Evolutionary conservation across 257 asterid genomes (phyloP).

Genomic region (Euphrasia confusa): DNA sequence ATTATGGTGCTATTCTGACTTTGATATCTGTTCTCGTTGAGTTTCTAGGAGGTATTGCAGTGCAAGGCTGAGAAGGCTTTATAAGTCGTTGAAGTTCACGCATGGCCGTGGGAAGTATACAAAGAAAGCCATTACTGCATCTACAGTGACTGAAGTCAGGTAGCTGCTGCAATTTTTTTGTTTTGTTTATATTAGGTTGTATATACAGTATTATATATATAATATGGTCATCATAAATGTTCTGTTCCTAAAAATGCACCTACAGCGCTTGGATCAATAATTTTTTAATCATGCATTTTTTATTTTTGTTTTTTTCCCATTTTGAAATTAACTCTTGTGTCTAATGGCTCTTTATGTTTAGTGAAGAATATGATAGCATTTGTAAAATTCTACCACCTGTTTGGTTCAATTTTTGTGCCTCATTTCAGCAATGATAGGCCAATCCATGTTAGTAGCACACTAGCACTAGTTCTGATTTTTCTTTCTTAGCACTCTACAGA

Average conservation of each 20-base stretch:
- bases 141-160: slow-evolving; percentile 91
- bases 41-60: slow-evolving; percentile 83
- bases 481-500: no score
- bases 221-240: background rate
- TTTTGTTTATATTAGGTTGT: background rate
- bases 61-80: slow-evolving; percentile 83
- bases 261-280: background rate
- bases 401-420: background rate
- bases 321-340: background rate
- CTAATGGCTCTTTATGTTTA: background rate
- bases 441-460: background rate
- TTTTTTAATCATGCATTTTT: background rate
- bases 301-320: background rate
- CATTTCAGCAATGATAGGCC: slow-evolving; percentile 1
- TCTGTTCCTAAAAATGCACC: background rate
- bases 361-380: background rate
- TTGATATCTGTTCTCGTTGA: slow-evolving; percentile 18
- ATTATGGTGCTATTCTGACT: background rate
- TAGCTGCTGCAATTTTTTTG: slow-evolving; percentile 21
- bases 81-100: slow-evolving; percentile 88
- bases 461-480: background rate
- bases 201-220: no score
- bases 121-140: slow-evolving; percentile 52
- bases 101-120: slow-evolving; percentile 95
- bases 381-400: slow-evolving; percentile 1